These are phyloP conservation scores for Coffea eugenioides DNA, from an alignment of 257 asterid species.

Conservation along the genomic window DNA sequence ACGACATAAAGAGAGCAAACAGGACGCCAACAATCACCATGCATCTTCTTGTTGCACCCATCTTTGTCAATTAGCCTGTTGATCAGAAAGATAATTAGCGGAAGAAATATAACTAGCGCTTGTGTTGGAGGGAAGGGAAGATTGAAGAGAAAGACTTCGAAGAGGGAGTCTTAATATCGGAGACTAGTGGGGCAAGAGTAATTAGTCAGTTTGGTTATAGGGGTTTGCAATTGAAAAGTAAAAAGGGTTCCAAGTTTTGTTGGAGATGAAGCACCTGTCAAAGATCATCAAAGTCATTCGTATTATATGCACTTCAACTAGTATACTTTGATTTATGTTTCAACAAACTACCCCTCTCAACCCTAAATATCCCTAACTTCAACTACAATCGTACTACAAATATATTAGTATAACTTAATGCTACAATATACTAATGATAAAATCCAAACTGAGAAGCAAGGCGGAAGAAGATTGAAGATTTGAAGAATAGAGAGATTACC, in stretches of 20 bases:
- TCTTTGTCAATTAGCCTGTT: too few relatives aligned
- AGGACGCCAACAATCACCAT: constrained; percentile 26
- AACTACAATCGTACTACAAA: constrained; percentile 30
- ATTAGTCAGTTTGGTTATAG: constrained; percentile 59
- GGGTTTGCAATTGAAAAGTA: constrained; percentile 15
- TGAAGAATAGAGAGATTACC: background rate
- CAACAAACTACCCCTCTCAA: constrained; percentile 17
- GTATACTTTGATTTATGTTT: constrained; percentile 19
- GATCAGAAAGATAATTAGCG: background rate
- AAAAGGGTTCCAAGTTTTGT: constrained; percentile 11
- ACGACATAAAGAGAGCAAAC: constrained; percentile 26
- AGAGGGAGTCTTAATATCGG: constrained; percentile 9
- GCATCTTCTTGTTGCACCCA: background rate
- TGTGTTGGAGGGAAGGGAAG: background rate
- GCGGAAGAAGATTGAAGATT: background rate
- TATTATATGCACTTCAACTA: background rate
- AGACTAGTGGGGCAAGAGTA: constrained; percentile 51
- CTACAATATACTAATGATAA: background rate
- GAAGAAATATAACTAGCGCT: too few relatives aligned
- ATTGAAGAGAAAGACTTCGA: background rate
- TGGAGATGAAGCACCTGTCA: constrained; percentile 29
- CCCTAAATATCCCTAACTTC: constrained; percentile 50
- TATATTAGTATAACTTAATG: background rate
- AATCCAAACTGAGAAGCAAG: background rate
- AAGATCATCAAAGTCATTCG: background rate